Conservation (phyloP, 2,329 filamentous ascomycete species). For the Sarocladium brachiariae region DNA sequence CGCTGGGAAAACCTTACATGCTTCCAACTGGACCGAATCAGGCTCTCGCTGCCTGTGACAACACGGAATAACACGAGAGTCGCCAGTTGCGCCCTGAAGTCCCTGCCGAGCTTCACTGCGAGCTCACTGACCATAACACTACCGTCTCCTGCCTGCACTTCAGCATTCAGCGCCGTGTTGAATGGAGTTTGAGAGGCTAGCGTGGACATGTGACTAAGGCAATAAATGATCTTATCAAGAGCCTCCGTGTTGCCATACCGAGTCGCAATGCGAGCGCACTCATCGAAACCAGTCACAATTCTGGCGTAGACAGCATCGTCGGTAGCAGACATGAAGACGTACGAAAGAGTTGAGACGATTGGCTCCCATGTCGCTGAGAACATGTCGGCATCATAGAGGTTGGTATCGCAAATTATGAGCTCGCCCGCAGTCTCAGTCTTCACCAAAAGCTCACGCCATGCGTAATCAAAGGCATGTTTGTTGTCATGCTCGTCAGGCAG, state of each 20-base stretch:
- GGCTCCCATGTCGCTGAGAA: slow-evolving; percentile 94
- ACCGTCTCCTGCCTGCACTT: slow-evolving; percentile 85
- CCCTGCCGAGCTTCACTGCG: slow-evolving; percentile 88
- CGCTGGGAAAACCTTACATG: slow-evolving; percentile 50
- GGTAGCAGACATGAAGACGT: slow-evolving; percentile 97
- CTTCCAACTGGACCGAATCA: slow-evolving; percentile 72
- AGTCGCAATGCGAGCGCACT: slow-evolving; percentile 88
- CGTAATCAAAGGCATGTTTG: slow-evolving; percentile 92
- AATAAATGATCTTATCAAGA: slow-evolving; percentile 87
- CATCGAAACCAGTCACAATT: slow-evolving; percentile 90
- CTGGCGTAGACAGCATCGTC: slow-evolving; percentile 93
- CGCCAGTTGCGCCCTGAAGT: slow-evolving; percentile 88
- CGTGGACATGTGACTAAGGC: slow-evolving; percentile 83
- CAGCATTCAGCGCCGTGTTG: slow-evolving; percentile 86
- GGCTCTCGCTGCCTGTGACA: slow-evolving; percentile 73
- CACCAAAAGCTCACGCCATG: slow-evolving; percentile 87
- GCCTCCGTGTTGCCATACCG: slow-evolving; percentile 78
- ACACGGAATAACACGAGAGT: slow-evolving; percentile 94
- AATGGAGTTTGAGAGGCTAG: slow-evolving; percentile 68
- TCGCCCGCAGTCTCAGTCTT: slow-evolving; percentile 74
- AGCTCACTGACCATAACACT: slow-evolving; percentile 98
- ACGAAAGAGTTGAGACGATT: slow-evolving; percentile 88
- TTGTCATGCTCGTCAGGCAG: slow-evolving; percentile 96
- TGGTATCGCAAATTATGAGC: slow-evolving; percentile 77
- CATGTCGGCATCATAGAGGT: slow-evolving; percentile 96